These are phyloP conservation scores for Oidiodendron maius DNA, from an alignment of 495 filamentous ascomycete genomes.

Conservation along the genomic window DNA sequence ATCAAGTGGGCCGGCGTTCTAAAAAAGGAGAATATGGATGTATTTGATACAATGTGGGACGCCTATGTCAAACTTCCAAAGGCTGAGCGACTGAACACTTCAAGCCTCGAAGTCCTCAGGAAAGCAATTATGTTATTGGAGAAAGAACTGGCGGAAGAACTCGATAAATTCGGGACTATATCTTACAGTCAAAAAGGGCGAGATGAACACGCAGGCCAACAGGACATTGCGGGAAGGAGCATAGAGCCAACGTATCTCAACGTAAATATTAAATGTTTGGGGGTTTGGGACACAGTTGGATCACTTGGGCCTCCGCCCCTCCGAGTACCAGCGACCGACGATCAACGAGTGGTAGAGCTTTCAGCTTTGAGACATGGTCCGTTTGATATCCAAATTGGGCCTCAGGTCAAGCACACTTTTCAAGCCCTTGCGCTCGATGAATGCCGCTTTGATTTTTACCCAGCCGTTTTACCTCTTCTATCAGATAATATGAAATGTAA, in stretches of 20 bases:
- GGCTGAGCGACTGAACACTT: not conserved
- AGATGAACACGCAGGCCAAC: no score
- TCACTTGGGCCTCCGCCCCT: no score
- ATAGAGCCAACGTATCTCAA: no score
- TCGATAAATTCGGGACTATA: no score
- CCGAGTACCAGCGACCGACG: no score
- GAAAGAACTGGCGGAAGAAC: constrained; percentile 38
- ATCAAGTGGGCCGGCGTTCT: constrained; percentile 55
- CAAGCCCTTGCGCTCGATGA: constrained; percentile 69
- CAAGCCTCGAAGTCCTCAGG: not conserved
- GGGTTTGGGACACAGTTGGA: no score
- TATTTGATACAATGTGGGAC: constrained; percentile 49
- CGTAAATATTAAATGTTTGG: no score
- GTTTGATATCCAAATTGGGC: no score
- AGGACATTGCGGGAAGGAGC: no score
- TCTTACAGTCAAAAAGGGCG: no score
- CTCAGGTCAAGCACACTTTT: constrained; percentile 64
- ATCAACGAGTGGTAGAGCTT: no score
- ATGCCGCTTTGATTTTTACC: constrained; percentile 54
- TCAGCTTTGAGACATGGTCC: no score
- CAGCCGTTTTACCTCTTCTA: constrained; percentile 46
- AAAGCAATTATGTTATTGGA: constrained; percentile 5
- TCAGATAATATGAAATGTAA: constrained; percentile 15
- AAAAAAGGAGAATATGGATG: constrained; percentile 53
- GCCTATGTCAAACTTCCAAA: constrained; percentile 5